Conservation (phyloP, 2,329 filamentous ascomycete genomes). For the Fusarium sp. region DNA sequence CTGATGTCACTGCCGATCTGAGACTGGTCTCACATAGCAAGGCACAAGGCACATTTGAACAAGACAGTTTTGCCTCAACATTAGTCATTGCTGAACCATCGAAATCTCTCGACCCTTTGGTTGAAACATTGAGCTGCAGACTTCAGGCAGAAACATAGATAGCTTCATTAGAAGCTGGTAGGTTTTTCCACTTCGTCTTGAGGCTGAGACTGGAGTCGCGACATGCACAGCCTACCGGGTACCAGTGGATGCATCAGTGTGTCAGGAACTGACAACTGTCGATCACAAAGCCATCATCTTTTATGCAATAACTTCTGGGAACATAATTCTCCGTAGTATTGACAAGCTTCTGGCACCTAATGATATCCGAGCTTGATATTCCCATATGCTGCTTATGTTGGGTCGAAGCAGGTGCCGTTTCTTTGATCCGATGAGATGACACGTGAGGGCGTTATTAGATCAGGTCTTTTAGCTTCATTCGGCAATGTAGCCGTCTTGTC, state of each 20-base stretch:
- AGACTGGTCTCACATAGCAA: conserved; percentile 37
- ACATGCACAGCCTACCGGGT: conserved; percentile 33
- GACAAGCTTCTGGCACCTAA: background rate
- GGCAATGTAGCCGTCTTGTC: conserved; percentile 7
- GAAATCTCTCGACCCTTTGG: conserved; percentile 14
- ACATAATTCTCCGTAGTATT: background rate
- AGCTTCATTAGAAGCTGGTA: conserved; percentile 26
- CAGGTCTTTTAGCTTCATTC: background rate
- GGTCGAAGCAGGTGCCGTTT: background rate
- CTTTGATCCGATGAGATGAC: background rate
- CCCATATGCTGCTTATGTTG: background rate
- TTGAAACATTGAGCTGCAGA: conserved; percentile 9
- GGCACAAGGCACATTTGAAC: conserved; percentile 24
- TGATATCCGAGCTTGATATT: too few relatives aligned
- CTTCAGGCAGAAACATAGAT: conserved; percentile 17
- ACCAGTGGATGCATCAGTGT: conserved; percentile 26
- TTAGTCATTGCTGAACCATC: conserved; percentile 4
- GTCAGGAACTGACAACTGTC: conserved; percentile 15
- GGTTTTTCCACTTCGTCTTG: conserved; percentile 44
- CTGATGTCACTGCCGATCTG: conserved; percentile 39
- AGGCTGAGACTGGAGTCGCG: conserved; percentile 42
- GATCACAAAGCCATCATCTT: conserved; percentile 16
- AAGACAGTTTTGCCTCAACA: conserved; percentile 12
- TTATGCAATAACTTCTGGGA: background rate
- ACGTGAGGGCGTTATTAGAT: background rate